Conservation (phyloP, 805 yeast species). For the Myxozyma sirexii region DNA sequence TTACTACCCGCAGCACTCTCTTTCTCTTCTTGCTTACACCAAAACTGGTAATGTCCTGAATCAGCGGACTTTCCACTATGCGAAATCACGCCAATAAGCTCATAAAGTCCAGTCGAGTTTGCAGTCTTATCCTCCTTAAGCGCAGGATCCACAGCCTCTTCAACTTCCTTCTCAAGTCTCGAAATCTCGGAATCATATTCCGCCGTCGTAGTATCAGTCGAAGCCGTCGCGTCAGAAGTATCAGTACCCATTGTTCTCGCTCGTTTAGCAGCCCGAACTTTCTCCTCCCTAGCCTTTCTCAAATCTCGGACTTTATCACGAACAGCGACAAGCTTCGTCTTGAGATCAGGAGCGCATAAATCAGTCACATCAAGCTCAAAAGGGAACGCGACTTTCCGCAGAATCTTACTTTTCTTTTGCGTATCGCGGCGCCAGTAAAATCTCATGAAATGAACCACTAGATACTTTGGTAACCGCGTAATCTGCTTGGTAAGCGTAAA, state of each 20-base stretch:
- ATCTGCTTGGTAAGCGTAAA: conserved; percentile 64
- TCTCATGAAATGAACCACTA: conserved; percentile 90
- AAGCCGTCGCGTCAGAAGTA: conserved; percentile 23
- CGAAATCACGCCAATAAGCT: conserved; percentile 78
- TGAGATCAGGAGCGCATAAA: conserved; percentile 76
- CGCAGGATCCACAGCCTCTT: conserved; percentile 46
- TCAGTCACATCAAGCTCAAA: conserved; percentile 88
- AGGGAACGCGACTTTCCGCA: conserved; percentile 93
- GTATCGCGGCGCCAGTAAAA: conserved; percentile 96
- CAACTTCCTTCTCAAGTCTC: conserved; percentile 35
- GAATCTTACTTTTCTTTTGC: conserved; percentile 84
- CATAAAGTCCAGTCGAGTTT: conserved; percentile 86
- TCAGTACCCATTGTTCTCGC: conserved; percentile 45
- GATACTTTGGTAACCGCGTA: conserved; percentile 78
- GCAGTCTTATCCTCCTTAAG: conserved; percentile 55
- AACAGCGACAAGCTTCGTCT: conserved; percentile 62
- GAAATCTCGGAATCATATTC: conserved; percentile 28
- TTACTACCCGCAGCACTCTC: conserved; percentile 29
- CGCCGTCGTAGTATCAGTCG: conserved; percentile 29
- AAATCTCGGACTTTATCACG: conserved; percentile 78
- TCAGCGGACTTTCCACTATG: conserved; percentile 96
- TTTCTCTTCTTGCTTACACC: conserved; percentile 70
- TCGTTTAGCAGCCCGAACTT: conserved; percentile 72
- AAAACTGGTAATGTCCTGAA: conserved; percentile 95
- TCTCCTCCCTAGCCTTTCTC: conserved; percentile 73